These are phyloP conservation scores for Lepidopterella palustris DNA, from an alignment of 495 filamentous ascomycete species.

Conservation along the genomic window DNA sequence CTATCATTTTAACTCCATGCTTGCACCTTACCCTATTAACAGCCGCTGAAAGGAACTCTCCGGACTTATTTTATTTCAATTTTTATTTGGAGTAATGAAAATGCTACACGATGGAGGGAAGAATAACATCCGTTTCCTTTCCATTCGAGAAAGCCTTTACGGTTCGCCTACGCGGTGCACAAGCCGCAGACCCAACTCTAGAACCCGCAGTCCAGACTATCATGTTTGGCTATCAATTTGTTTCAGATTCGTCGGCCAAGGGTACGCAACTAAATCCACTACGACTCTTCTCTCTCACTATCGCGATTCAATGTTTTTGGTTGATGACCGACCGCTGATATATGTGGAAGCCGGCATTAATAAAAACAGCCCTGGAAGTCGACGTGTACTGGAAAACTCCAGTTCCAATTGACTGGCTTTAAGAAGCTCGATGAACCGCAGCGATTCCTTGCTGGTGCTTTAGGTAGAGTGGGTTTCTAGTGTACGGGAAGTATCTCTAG, in stretches of 20 bases:
- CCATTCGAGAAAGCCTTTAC: not conserved
- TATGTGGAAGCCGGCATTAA: not conserved
- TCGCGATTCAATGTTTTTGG: not conserved
- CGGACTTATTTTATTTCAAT: not conserved
- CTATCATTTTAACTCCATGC: not conserved
- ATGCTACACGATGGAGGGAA: not conserved
- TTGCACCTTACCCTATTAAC: not conserved
- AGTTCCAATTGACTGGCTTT: not conserved
- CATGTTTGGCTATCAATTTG: not conserved
- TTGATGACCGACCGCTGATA: not conserved
- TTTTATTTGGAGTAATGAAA: not conserved
- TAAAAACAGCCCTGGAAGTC: not conserved
- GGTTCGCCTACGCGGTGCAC: not conserved
- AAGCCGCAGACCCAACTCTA: not conserved
- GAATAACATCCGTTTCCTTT: not conserved
- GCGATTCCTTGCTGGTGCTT: not conserved
- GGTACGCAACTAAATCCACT: not conserved
- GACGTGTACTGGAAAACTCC: not conserved
- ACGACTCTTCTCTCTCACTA: not conserved
- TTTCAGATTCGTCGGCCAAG: not conserved
- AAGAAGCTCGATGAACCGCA: not conserved
- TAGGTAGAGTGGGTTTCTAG: not conserved
- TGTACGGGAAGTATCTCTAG: not conserved
- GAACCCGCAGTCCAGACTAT: not conserved
- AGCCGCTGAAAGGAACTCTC: not conserved